Conservation (phyloP, 257 asterid genomes). For the Osmanthus fragrans region DNA sequence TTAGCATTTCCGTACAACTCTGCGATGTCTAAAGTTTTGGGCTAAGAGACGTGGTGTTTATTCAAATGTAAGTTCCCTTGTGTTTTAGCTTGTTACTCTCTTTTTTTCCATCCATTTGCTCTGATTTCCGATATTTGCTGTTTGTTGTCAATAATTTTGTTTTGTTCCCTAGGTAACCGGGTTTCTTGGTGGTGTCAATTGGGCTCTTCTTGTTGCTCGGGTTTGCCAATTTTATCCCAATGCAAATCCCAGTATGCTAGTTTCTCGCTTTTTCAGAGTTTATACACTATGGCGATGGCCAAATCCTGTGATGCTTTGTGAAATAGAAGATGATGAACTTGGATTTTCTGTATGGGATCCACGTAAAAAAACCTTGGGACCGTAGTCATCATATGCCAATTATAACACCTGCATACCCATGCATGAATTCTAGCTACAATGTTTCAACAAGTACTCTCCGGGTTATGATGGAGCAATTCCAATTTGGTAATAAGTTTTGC, state of each 20-base stretch:
- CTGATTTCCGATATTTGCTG: neutral
- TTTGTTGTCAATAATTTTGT: neutral
- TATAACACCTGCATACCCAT: constrained; percentile 98
- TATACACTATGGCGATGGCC: constrained; percentile 98
- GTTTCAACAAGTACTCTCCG: constrained; percentile 92
- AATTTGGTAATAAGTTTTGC: constrained; percentile 66
- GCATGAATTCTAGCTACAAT: constrained; percentile 98
- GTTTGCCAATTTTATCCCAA: constrained; percentile 93
- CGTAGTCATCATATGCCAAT: constrained; percentile 91
- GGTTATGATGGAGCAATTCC: constrained; percentile 89
- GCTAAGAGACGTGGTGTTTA: constrained; percentile 95
- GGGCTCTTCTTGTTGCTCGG: constrained; percentile 99
- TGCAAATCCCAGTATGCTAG: constrained; percentile 94
- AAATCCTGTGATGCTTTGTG: constrained; percentile 92
- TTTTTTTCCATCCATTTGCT: neutral
- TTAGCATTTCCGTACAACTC: constrained; percentile 78
- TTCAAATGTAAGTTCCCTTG: constrained; percentile 71
- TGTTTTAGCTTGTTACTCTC: neutral
- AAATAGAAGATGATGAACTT: constrained; percentile 78
- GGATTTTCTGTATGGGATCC: constrained; percentile 97
- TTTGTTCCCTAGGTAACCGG: constrained; percentile 74
- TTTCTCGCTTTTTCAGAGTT: constrained; percentile 90
- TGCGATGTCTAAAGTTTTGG: constrained; percentile 89
- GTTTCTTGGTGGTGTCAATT: constrained; percentile 96
- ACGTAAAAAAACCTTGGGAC: constrained; percentile 86